Evolutionary conservation across 2,329 filamentous ascomycete species (phyloP).

Genomic region (Trichoderma semiorbis): DNA sequence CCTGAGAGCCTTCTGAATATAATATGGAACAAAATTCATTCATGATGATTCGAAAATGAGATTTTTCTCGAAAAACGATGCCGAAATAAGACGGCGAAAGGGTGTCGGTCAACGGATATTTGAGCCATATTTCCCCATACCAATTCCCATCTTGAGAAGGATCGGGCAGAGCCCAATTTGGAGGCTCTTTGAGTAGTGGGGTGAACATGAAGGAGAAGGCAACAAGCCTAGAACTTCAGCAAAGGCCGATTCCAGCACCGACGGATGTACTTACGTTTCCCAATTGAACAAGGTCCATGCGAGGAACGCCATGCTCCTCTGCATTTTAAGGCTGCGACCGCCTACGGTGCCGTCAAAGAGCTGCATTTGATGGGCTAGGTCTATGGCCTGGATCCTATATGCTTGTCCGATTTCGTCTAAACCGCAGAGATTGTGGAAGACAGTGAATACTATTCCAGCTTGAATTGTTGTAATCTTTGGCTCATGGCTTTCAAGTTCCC

Average conservation of each 20-base stretch:
- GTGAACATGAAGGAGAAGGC: neutral
- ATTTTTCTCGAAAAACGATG: neutral
- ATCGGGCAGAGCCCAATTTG: neutral
- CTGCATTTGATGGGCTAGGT: neutral
- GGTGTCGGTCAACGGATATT: neutral
- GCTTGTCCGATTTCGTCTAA: neutral
- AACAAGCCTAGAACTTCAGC: neutral
- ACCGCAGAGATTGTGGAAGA: slow-evolving; percentile 5
- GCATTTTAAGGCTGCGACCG: neutral
- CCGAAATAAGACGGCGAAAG: neutral
- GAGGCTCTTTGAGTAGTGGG: neutral
- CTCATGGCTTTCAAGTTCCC: slow-evolving; percentile 2
- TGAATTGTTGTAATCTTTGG: slow-evolving; percentile 9
- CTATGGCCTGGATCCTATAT: neutral
- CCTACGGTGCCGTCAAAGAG: neutral
- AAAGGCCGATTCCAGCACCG: too few relatives aligned
- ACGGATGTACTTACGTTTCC: neutral
- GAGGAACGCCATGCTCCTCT: neutral
- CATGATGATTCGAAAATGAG: neutral
- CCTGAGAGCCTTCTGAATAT: neutral
- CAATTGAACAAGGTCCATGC: slow-evolving; percentile 15
- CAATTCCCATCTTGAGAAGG: neutral
- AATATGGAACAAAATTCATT: neutral
- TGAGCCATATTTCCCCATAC: slow-evolving; percentile 12
- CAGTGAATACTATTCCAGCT: slow-evolving; percentile 2